phyloP scores from a whole-genome alignment of 768 basidiomycete genomes.

The Fomitopsis pulvina region DNA sequence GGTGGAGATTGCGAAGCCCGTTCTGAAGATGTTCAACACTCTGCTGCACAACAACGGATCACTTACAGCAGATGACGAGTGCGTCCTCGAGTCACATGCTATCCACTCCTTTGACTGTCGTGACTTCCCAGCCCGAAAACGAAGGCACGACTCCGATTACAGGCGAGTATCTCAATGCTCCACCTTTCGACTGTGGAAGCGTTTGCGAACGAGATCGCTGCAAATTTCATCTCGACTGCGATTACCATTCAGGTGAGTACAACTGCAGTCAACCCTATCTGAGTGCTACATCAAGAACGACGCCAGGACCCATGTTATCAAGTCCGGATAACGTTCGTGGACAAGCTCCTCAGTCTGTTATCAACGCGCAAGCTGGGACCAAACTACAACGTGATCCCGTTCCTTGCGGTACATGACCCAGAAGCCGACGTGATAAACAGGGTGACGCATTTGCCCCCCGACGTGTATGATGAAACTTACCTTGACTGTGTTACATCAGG shows the following conservation, averaged over 20 bases:
- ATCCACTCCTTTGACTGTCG: not conserved
- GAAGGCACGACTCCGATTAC: conserved; percentile 74
- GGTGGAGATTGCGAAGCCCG: conserved; percentile 63
- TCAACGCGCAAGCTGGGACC: conserved; percentile 56
- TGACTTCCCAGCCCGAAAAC: conserved; percentile 41
- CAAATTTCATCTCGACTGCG: conserved; percentile 62
- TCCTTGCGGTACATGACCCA: conserved; percentile 88
- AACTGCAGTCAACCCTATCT: not conserved
- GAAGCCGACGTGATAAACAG: conserved; percentile 69
- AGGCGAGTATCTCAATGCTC: conserved; percentile 74
- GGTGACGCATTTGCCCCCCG: conserved; percentile 34
- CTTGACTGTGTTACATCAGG: conserved; percentile 28
- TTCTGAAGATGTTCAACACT: conserved; percentile 67
- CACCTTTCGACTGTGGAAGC: conserved; percentile 59
- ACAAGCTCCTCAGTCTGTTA: conserved; percentile 64
- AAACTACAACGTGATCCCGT: conserved; percentile 78
- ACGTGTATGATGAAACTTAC: not conserved
- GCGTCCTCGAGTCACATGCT: conserved; percentile 20
- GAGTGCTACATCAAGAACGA: not conserved
- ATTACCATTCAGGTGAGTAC: conserved; percentile 66
- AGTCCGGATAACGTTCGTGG: conserved; percentile 73
- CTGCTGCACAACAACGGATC: conserved; percentile 68
- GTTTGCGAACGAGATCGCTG: conserved; percentile 51
- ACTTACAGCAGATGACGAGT: conserved; percentile 56
- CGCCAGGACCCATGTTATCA: conserved; percentile 81